Conservation (phyloP, 1,284 basidiomycete genomes). For the Vanrija sp. region DNA sequence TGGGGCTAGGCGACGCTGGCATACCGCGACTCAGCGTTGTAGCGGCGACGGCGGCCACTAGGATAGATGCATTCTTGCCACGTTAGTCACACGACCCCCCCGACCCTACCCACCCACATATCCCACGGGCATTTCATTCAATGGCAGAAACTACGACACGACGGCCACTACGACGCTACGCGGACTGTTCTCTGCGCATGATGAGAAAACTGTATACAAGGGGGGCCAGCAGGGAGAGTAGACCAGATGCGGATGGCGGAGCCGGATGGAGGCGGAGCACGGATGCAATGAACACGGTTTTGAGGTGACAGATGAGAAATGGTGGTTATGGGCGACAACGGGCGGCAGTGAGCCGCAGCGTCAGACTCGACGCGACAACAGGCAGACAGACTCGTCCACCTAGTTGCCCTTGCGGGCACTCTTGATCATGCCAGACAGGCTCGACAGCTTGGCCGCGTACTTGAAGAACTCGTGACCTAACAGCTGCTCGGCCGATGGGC, state of each 20-base stretch:
- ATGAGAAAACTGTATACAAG: not conserved
- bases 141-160: too few species aligned
- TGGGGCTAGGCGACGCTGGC: slow-evolving; percentile 19
- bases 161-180: too few species aligned
- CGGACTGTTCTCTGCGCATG: not conserved
- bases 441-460: slow-evolving; percentile 76
- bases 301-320: not conserved
- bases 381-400: too few species aligned
- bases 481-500: slow-evolving; percentile 80
- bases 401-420: slow-evolving; percentile 65
- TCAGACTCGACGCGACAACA: too few species aligned
- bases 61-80: too few species aligned
- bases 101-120: too few species aligned
- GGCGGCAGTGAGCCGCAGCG: too few species aligned
- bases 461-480: slow-evolving; percentile 89
- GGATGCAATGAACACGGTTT: not conserved
- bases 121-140: too few species aligned
- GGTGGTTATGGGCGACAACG: not conserved
- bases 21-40: too few species aligned
- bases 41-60: too few species aligned
- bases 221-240: not conserved
- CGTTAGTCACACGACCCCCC: too few species aligned
- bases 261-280: not conserved
- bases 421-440: slow-evolving; percentile 86
- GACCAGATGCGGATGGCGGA: not conserved